Evolutionary conservation across 306 rosid species (phyloP), one percentile per base, ranked within the genome.

Genomic region (Corylus heterophylla): DNA sequence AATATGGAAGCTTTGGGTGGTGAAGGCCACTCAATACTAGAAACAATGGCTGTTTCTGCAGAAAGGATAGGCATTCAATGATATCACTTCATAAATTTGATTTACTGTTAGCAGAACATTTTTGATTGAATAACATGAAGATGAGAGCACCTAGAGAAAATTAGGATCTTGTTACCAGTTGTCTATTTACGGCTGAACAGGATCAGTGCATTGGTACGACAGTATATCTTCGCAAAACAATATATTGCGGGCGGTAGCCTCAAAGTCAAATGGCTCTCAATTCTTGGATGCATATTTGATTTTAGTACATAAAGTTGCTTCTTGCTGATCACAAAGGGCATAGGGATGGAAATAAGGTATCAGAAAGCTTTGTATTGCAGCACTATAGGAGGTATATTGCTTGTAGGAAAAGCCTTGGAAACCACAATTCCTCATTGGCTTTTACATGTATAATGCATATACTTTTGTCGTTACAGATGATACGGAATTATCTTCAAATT

Each of bases 1-100:
- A 68, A 71, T 72, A 35, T 73, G 86, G 93, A 81, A 75, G 61
- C 48, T 51, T 77, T 87, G 18, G 70, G 76, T n/a, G 85, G 69
- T 56, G 91, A 85, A 74, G 82, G 87, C 59, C 76, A 42, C 73
- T 86, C 93, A 27, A 78, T 83, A 76, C 87, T 87, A 67, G 96
- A 90, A 81, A 80, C 88, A 39, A 83, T 86, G 87, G 86, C 84
- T 42, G 66, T 78, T 77, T 83, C 97, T 77, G 78, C 89, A 78
- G 91, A 83, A 81, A 59, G 90, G 58, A 80, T 71, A 3, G 91
- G 86, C 48, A 73, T 80, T 82, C 90, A 75, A 82, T 94, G 88
- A 92, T 83, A 80, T 42, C 18, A 74, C 70, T 67, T 47, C 54
- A 70, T 7, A 54, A 71, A 76, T 83, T 68, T 86, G 81, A 71